phyloP scores from a whole-genome alignment of 192 early-diverging fungal genomes.

The Entophlyctis luteolus region DNA sequence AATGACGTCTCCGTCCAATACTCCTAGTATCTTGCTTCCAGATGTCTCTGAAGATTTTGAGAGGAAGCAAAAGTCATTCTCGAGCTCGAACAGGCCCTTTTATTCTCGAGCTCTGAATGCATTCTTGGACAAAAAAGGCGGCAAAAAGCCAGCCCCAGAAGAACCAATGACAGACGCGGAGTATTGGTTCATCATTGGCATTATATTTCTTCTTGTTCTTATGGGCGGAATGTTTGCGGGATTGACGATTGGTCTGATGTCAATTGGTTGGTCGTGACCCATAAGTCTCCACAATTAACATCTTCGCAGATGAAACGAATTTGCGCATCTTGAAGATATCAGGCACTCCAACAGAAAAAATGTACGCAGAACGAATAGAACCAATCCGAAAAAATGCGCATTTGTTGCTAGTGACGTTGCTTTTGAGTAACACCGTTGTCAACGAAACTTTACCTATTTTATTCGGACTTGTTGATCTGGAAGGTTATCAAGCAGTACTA shows the following conservation, averaged over 20 bases:
- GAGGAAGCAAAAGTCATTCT: neutral
- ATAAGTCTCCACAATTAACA: conserved; percentile 29
- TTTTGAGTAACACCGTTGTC: conserved; percentile 89
- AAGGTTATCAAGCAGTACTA: conserved; percentile 76
- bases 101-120: no score
- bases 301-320: conserved; percentile 69
- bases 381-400: conserved; percentile 87
- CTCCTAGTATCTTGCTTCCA: no score
- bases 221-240: conserved; percentile 79
- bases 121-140: neutral
- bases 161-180: neutral
- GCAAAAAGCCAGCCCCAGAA: neutral
- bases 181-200: conserved; percentile 13
- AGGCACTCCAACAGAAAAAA: conserved; percentile 63
- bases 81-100: no score
- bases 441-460: conserved; percentile 74
- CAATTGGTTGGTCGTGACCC: neutral
- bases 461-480: conserved; percentile 40
- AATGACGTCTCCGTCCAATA: no score
- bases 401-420: conserved; percentile 88
- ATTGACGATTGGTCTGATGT: conserved; percentile 29
- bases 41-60: no score
- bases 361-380: conserved; percentile 74
- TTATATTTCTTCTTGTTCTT: conserved; percentile 64
- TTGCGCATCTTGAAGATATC: conserved; percentile 72